These are phyloP conservation scores for Cardamine resedifolia DNA, from an alignment of 345 rosid genomes.

Conservation along the genomic window DNA sequence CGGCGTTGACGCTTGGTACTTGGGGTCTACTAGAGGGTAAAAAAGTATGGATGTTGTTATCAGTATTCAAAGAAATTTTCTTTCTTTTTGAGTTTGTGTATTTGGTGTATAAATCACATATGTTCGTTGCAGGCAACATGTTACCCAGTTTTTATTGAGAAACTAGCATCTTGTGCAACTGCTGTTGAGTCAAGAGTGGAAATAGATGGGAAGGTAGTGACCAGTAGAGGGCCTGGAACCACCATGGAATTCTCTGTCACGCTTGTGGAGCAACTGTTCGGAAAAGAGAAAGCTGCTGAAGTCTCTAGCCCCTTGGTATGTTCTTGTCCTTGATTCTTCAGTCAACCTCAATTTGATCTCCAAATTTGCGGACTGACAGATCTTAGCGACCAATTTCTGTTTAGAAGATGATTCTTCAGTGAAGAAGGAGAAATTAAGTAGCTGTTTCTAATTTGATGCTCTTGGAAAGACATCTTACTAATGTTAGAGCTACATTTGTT, in stretches of 20 bases:
- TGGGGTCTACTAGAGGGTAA: conserved; percentile 90
- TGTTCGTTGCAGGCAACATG: conserved; percentile 70
- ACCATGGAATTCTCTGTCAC: conserved; percentile 84
- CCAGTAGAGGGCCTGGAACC: conserved; percentile 91
- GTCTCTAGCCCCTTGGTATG: conserved; percentile 74
- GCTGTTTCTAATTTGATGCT: neutral
- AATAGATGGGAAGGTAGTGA: conserved; percentile 66
- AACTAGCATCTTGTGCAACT: conserved; percentile 57
- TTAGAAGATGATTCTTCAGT: neutral
- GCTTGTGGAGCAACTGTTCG: conserved; percentile 67
- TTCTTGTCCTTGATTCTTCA: neutral
- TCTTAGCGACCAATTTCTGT: neutral
- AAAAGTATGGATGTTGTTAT: conserved; percentile 46
- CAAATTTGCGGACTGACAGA: neutral
- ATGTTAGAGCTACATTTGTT: neutral
- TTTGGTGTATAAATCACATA: neutral
- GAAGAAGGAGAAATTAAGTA: neutral
- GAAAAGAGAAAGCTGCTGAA: conserved; percentile 80
- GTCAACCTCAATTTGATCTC: neutral
- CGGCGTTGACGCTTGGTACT: conserved; percentile 73
- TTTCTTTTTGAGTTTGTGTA: conserved; percentile 11
- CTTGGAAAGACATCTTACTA: neutral
- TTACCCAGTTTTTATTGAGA: conserved; percentile 81
- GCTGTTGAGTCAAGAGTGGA: conserved; percentile 91
- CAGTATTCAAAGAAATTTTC: neutral